phyloP scores from a whole-genome alignment of 2,329 filamentous ascomycete species.

The Apiospora aurea region DNA sequence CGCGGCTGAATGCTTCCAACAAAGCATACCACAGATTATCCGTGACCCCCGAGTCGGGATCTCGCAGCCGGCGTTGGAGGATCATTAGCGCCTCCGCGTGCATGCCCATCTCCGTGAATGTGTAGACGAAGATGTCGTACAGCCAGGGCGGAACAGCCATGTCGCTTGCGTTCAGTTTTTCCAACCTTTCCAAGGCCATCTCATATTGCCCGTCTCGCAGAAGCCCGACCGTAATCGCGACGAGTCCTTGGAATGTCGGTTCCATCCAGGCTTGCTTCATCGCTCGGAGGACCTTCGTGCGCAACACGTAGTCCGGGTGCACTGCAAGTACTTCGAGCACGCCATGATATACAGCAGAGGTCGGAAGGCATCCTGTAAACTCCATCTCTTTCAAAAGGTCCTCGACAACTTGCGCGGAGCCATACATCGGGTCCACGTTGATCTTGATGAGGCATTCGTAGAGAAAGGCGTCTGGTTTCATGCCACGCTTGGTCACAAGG shows the following conservation, averaged over 20 bases:
- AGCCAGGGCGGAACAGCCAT: constrained; percentile 73
- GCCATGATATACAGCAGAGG: constrained; percentile 73
- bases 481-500: constrained; percentile 62
- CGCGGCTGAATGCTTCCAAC: constrained; percentile 75
- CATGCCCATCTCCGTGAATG: constrained; percentile 74
- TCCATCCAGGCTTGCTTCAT: constrained; percentile 78
- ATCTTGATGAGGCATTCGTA: constrained; percentile 80
- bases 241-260: constrained; percentile 66
- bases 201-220: constrained; percentile 86
- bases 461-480: constrained; percentile 62
- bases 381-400: constrained; percentile 78
- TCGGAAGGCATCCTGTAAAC: constrained; percentile 64
- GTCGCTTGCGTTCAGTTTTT: constrained; percentile 66
- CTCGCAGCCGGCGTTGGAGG: constrained; percentile 62
- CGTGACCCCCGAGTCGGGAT: constrained; percentile 50
- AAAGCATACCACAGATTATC: constrained; percentile 71
- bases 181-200: constrained; percentile 74
- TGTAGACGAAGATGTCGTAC: constrained; percentile 78
- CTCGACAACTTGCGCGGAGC: constrained; percentile 70
- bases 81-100: constrained; percentile 79
- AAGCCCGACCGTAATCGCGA: constrained; percentile 74
- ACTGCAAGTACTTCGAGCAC: constrained; percentile 77
- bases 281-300: constrained; percentile 72
- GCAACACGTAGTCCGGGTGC: constrained; percentile 84
- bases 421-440: constrained; percentile 67